Conservation (phyloP, 352 stramenopile genomes). For the Globisporangium cylindrosporum region DNA sequence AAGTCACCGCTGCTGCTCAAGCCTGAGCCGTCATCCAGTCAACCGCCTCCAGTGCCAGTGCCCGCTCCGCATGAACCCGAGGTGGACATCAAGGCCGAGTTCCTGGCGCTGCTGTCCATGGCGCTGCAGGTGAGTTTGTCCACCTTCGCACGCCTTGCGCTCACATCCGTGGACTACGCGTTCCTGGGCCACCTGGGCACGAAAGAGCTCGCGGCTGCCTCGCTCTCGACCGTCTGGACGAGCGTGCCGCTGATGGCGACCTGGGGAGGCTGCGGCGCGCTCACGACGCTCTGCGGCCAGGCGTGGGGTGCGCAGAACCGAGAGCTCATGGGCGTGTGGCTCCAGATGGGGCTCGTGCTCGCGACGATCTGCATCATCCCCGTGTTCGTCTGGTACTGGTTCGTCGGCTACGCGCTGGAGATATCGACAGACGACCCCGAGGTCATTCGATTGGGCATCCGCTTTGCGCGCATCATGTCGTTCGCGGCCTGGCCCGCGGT, state of each 20-base stretch:
- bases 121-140: slow-evolving; percentile 75
- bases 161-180: slow-evolving; percentile 75
- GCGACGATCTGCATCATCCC: slow-evolving; percentile 43
- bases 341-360: slow-evolving; percentile 66
- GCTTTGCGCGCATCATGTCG: slow-evolving; percentile 73
- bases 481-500: slow-evolving; percentile 22
- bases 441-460: slow-evolving; percentile 58
- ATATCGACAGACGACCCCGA: slow-evolving; percentile 56
- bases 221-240: slow-evolving; percentile 72
- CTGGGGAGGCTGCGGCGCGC: slow-evolving; percentile 56
- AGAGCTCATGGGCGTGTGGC: slow-evolving; percentile 61
- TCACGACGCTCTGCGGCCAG: slow-evolving; percentile 77
- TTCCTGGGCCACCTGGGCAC: slow-evolving; percentile 74
- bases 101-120: slow-evolving; percentile 56
- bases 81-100: slow-evolving; percentile 56
- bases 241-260: slow-evolving; percentile 62
- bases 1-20: slow-evolving; percentile 6
- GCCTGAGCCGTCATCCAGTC: neutral
- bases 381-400: slow-evolving; percentile 69
- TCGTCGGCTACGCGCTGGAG: slow-evolving; percentile 16
- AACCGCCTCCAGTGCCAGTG: neutral
- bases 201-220: slow-evolving; percentile 65
- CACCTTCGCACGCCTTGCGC: slow-evolving; percentile 69
- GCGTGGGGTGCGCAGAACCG: slow-evolving; percentile 70
- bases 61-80: slow-evolving; percentile 22